Evolutionary conservation across 2,329 filamentous ascomycete genomes (phyloP).

Genomic region (Cladophialophora immunda): DNA sequence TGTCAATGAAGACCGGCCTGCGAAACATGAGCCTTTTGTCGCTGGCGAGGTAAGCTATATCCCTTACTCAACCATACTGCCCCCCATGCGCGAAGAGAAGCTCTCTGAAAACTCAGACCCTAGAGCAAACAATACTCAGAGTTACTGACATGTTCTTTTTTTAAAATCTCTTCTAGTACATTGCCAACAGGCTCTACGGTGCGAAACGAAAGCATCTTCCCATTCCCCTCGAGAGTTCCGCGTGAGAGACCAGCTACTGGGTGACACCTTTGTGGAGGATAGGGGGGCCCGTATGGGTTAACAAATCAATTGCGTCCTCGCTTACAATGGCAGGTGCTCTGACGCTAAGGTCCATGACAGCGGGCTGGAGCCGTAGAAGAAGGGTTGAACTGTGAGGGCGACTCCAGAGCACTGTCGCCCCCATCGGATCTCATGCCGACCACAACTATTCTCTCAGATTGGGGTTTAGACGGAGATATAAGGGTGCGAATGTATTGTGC

Average conservation of each 20-base stretch:
- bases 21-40: constrained; percentile 16
- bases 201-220: neutral
- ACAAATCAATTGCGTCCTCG: neutral
- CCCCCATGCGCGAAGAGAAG: neutral
- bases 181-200: constrained; percentile 9
- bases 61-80: neutral
- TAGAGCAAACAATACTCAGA: neutral
- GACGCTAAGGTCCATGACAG: too few relatives aligned
- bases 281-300: neutral
- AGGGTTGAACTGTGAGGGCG: too few relatives aligned
- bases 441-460: too few relatives aligned
- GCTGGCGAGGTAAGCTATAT: constrained; percentile 18
- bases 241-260: neutral
- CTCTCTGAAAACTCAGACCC: neutral
- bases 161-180: constrained; percentile 5
- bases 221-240: neutral
- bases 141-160: neutral
- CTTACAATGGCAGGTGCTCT: too few relatives aligned
- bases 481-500: too few relatives aligned
- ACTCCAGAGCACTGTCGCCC: too few relatives aligned
- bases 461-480: too few relatives aligned
- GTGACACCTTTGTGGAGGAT: neutral
- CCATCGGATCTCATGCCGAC: too few relatives aligned
- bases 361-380: too few relatives aligned
- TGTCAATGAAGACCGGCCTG: constrained; percentile 19